Evolutionary conservation across 2,329 filamentous ascomycete genomes (phyloP).

Genomic region (Neonectria punicea): DNA sequence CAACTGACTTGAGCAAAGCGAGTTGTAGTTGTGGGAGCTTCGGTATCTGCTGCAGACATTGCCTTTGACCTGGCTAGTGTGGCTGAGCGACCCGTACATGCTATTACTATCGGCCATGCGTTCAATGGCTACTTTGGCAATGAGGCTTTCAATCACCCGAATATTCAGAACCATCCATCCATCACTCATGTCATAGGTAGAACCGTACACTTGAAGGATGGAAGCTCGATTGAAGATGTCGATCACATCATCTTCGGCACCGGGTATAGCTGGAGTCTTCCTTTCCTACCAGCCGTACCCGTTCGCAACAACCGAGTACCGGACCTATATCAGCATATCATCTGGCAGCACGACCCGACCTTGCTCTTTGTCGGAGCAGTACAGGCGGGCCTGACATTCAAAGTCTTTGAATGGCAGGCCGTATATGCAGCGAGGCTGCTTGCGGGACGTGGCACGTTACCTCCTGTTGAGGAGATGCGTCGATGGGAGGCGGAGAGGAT

Average conservation of each 20-base stretch:
- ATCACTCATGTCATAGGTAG: slow-evolving; percentile 56
- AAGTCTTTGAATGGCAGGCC: slow-evolving; percentile 75
- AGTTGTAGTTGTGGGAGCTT: slow-evolving; percentile 71
- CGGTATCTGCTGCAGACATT: slow-evolving; percentile 73
- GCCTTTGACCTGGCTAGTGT: slow-evolving; percentile 61
- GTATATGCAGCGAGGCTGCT: slow-evolving; percentile 68
- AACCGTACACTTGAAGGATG: slow-evolving; percentile 66
- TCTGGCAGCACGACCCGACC: slow-evolving; percentile 64
- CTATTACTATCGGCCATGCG: slow-evolving; percentile 60
- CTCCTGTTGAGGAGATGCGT: slow-evolving; percentile 58
- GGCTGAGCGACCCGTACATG: slow-evolving; percentile 59
- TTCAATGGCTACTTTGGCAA: slow-evolving; percentile 67
- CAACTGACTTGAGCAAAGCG: slow-evolving; percentile 49
- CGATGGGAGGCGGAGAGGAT: slow-evolving; percentile 69
- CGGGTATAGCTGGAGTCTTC: slow-evolving; percentile 71
- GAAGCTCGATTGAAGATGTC: slow-evolving; percentile 60
- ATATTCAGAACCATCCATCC: slow-evolving; percentile 57
- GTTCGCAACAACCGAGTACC: slow-evolving; percentile 65
- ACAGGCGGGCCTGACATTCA: slow-evolving; percentile 69
- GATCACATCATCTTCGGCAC: slow-evolving; percentile 75
- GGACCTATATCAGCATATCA: slow-evolving; percentile 67
- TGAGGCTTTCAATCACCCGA: slow-evolving; percentile 68
- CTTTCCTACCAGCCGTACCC: slow-evolving; percentile 64
- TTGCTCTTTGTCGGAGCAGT: slow-evolving; percentile 69
- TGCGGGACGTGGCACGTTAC: slow-evolving; percentile 63